Evolutionary conservation across 768 basidiomycete genomes (phyloP).

Genomic region (Ramaria rubella): DNA sequence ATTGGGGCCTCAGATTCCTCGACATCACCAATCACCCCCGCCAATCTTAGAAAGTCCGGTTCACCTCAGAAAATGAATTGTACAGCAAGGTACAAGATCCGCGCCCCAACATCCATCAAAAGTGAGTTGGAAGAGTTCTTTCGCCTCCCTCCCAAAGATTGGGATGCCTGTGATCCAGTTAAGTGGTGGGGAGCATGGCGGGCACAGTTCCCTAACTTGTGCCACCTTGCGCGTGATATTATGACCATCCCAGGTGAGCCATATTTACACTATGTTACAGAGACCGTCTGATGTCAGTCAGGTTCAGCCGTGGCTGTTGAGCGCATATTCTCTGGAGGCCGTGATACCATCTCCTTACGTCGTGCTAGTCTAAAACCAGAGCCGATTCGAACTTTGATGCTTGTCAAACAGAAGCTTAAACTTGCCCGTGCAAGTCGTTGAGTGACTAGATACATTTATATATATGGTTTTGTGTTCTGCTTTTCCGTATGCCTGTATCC

Average conservation of each 20-base stretch:
- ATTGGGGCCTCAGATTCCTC: not conserved
- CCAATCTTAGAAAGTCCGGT: not conserved
- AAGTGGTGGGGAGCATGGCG: constrained; percentile 18
- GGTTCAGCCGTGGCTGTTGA: constrained; percentile 7
- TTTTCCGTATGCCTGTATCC: not conserved
- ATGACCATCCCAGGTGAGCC: constrained; percentile 19
- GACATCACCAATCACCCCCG: not conserved
- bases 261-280: too few species aligned
- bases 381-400: constrained; percentile 2
- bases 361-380: constrained; percentile 4
- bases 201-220: constrained; percentile 18
- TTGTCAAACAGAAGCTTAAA: not conserved
- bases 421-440: not conserved
- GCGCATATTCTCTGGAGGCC: constrained; percentile 6
- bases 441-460: not conserved
- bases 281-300: not conserved
- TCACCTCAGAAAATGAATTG: not conserved
- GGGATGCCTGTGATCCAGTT: constrained; percentile 14
- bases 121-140: constrained; percentile 18
- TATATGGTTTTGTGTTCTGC: not conserved
- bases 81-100: not conserved
- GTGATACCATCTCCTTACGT: constrained; percentile 9
- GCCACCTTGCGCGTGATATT: constrained; percentile 16
- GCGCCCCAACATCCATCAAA: not conserved
- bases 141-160: constrained; percentile 10